Conservation (phyloP, 768 basidiomycete genomes). For the Dentipellis fragilis region DNA sequence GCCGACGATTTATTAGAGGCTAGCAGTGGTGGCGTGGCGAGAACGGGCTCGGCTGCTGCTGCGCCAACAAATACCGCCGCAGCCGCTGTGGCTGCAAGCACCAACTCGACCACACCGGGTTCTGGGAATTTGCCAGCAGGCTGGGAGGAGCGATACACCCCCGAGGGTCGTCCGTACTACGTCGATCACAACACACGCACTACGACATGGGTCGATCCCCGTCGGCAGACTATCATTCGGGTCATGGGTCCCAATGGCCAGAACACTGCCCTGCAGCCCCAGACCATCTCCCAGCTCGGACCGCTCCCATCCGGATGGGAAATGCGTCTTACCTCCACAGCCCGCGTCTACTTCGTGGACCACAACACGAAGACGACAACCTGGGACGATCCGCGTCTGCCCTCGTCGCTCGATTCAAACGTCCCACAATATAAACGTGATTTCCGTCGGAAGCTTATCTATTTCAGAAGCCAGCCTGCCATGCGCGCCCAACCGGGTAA, state of each 20-base stretch:
- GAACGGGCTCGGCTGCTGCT: slow-evolving; percentile 19
- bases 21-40: slow-evolving; percentile 26
- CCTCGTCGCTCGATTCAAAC: slow-evolving; percentile 90
- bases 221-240: slow-evolving; percentile 91
- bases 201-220: slow-evolving; percentile 99
- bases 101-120: slow-evolving; percentile 56
- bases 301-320: slow-evolving; percentile 98
- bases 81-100: slow-evolving; percentile 41
- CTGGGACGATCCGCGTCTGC: slow-evolving; percentile 97
- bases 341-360: slow-evolving; percentile 98
- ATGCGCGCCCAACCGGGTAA: slow-evolving; percentile 98
- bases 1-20: slow-evolving; percentile 82
- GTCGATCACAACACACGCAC: slow-evolving; percentile 99
- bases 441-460: slow-evolving; percentile 97
- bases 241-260: slow-evolving; percentile 94
- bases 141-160: slow-evolving; percentile 98
- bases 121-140: slow-evolving; percentile 87
- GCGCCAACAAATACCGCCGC: slow-evolving; percentile 25
- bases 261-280: slow-evolving; percentile 80
- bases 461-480: slow-evolving; percentile 97
- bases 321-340: slow-evolving; percentile 97
- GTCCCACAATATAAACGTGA: slow-evolving; percentile 99
- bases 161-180: slow-evolving; percentile 96
- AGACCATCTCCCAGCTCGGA: slow-evolving; percentile 93
- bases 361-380: slow-evolving; percentile 99